phyloP scores from a whole-genome alignment of 768 basidiomycete species.

The Paxillus rubicundulus region DNA sequence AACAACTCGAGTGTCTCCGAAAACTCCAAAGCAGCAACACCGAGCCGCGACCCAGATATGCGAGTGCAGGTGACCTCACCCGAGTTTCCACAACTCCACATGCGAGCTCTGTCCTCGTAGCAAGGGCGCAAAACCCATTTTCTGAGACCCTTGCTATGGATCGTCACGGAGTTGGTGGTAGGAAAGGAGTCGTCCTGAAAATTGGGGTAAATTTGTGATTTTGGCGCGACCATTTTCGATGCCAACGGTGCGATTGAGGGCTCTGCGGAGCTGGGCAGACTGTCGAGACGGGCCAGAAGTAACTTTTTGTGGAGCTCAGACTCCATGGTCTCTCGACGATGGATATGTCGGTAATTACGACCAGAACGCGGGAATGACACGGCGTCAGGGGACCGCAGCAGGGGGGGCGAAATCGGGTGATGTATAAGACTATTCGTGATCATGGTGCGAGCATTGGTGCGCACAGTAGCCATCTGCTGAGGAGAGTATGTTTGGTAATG shows the following conservation, averaged over 20 bases:
- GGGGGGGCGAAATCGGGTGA: constrained; percentile 44
- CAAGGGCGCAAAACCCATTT: constrained; percentile 73
- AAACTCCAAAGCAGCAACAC: constrained; percentile 71
- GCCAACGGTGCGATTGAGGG: constrained; percentile 45
- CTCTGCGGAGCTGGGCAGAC: constrained; percentile 41
- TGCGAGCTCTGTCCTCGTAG: constrained; percentile 67
- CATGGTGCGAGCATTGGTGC: constrained; percentile 40
- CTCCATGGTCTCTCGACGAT: constrained; percentile 40
- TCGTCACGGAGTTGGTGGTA: constrained; percentile 11
- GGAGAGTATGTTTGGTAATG: constrained; percentile 16
- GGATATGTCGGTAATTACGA: constrained; percentile 39
- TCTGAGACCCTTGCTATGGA: constrained; percentile 53
- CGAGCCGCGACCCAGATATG: constrained; percentile 49
- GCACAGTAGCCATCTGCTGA: constrained; percentile 32
- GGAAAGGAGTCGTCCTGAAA: constrained; percentile 27
- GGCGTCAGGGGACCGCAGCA: constrained; percentile 38
- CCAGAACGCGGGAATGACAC: constrained; percentile 57
- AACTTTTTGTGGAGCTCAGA: constrained; percentile 48
- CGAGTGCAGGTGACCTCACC: constrained; percentile 35
- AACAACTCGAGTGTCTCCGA: constrained; percentile 65
- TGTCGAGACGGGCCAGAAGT: constrained; percentile 46
- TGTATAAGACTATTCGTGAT: constrained; percentile 47
- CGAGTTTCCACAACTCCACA: constrained; percentile 48
- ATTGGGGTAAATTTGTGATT: constrained; percentile 34
- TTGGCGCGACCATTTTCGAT: constrained; percentile 29